These are phyloP conservation scores for Brassica incana DNA, from an alignment of 345 rosid genomes.

Conservation along the genomic window DNA sequence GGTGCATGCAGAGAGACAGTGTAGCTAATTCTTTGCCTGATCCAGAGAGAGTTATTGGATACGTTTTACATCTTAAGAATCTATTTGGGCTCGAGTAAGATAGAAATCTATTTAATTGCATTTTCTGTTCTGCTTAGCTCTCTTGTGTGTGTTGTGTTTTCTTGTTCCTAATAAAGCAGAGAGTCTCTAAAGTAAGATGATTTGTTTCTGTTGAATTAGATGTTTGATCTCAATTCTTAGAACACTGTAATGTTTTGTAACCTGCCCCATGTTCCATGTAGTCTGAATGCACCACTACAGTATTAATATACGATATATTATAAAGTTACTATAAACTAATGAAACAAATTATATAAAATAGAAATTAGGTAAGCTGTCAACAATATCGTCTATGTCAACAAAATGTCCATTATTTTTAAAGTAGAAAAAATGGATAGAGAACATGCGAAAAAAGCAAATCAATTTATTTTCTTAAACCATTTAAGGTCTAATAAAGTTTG, in stretches of 20 bases:
- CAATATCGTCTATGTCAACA: neutral
- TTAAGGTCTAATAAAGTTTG: neutral
- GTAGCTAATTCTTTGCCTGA: neutral
- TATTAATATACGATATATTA: neutral
- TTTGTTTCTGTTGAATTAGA: neutral
- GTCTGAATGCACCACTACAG: neutral
- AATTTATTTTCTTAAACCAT: neutral
- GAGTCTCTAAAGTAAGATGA: neutral
- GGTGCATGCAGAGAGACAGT: neutral
- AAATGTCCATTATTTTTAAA: neutral
- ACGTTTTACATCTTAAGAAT: neutral
- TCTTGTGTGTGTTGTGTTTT: neutral
- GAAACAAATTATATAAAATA: neutral
- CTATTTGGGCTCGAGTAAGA: neutral
- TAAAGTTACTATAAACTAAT: neutral
- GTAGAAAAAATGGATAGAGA: neutral
- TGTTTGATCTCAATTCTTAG: neutral
- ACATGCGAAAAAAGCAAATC: neutral
- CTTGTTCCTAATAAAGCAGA: neutral
- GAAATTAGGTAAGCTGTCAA: neutral
- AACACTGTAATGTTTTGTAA: neutral
- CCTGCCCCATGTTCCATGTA: neutral
- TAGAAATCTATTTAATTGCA: neutral
- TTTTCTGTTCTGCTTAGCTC: neutral
- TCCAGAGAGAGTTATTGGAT: neutral